Evolutionary conservation across 106 monocot genomes (phyloP).

Genomic region (Apostasia shenzhenica): DNA sequence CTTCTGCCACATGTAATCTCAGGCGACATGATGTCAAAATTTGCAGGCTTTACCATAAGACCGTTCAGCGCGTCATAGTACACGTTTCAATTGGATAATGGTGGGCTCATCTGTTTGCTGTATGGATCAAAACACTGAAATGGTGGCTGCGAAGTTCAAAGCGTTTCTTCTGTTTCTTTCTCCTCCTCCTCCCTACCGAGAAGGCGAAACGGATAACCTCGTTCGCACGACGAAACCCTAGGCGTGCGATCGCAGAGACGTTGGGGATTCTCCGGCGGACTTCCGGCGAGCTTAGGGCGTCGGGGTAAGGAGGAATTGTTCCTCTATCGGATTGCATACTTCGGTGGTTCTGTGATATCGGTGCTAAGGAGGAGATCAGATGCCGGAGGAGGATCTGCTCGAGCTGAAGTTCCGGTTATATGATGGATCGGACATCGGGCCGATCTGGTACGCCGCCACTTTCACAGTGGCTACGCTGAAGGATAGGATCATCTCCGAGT

Average conservation of each 20-base stretch:
- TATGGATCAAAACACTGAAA: background rate
- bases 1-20: too few species aligned
- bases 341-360: background rate
- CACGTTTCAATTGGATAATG: too few species aligned
- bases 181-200: background rate
- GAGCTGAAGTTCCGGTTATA: slow-evolving; percentile 41
- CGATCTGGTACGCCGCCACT: slow-evolving; percentile 21
- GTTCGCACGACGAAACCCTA: background rate
- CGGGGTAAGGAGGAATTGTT: background rate
- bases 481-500: slow-evolving; percentile 24
- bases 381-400: slow-evolving; percentile 30
- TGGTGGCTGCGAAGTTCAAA: background rate
- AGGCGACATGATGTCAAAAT: too few species aligned
- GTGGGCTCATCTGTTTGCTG: too few species aligned
- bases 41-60: too few species aligned
- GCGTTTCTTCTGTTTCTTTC: background rate
- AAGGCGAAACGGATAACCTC: background rate
- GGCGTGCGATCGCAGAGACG: background rate
- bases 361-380: slow-evolving; percentile 3
- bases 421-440: slow-evolving; percentile 40
- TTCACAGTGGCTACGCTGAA: slow-evolving; percentile 33
- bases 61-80: too few species aligned
- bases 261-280: background rate
- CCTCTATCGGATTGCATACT: background rate
- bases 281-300: background rate